These are phyloP conservation scores for Mycena floridula DNA, from an alignment of 768 basidiomycete genomes.

Conservation along the genomic window DNA sequence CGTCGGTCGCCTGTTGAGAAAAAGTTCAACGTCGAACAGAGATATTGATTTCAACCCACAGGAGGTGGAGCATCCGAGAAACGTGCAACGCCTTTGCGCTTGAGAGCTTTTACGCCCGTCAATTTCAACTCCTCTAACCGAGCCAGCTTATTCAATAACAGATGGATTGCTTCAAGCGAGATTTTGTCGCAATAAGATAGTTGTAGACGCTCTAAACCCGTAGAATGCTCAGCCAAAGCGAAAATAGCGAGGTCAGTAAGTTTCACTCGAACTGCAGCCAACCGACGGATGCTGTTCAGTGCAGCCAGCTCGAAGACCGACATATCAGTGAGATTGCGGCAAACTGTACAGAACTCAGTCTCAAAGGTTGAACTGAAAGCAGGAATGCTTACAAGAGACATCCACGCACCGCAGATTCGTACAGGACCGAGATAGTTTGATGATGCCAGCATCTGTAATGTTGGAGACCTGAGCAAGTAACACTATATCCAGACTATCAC, in stretches of 20 bases:
- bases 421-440: constrained; percentile 65
- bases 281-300: constrained; percentile 61
- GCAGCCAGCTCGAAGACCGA: constrained; percentile 74
- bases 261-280: constrained; percentile 78
- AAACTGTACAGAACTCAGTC: constrained; percentile 47
- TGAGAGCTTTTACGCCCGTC: constrained; percentile 75
- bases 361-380: background rate
- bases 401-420: constrained; percentile 75
- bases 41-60: constrained; percentile 31
- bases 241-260: constrained; percentile 82
- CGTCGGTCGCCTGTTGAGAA: constrained; percentile 54
- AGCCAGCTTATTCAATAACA: constrained; percentile 52
- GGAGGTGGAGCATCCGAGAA: constrained; percentile 72
- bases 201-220: constrained; percentile 71
- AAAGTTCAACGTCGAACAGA: constrained; percentile 2
- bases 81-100: constrained; percentile 58
- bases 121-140: constrained; percentile 69
- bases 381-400: constrained; percentile 64
- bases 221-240: constrained; percentile 68
- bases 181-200: constrained; percentile 83
- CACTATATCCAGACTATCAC: constrained; percentile 71
- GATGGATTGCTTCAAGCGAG: constrained; percentile 69
- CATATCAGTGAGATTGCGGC: constrained; percentile 79
- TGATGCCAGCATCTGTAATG: constrained; percentile 75
- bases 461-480: constrained; percentile 74